A percentile compares a stretch with the other conserved stretches of the same genome.
Evolutionary conservation across 1,284 basidiomycete species (phyloP).

Genomic region (Papiliotrema flavescens): DNA sequence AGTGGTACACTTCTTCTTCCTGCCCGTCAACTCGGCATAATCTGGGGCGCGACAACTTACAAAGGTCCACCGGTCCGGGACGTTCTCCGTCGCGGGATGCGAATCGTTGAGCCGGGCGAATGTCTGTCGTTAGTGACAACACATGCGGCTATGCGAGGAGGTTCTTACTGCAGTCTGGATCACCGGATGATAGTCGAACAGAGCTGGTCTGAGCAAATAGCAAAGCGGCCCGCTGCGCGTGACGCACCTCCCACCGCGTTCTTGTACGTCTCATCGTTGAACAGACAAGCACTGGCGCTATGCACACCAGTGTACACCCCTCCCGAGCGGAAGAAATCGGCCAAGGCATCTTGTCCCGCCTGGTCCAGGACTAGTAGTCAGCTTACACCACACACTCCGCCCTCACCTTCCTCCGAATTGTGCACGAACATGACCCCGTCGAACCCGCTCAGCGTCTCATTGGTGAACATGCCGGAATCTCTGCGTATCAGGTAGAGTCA

Average conservation of each 20-base stretch:
- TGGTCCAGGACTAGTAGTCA: slow-evolving; percentile 58
- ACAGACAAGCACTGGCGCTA: slow-evolving; percentile 65
- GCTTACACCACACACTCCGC: neutral
- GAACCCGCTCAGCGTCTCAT: slow-evolving; percentile 57
- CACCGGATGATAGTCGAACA: slow-evolving; percentile 70
- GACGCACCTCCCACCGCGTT: slow-evolving; percentile 51
- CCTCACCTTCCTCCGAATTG: slow-evolving; percentile 62
- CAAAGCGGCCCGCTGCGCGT: neutral
- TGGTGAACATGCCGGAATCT: slow-evolving; percentile 59
- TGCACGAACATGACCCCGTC: slow-evolving; percentile 68
- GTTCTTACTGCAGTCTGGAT: slow-evolving; percentile 53
- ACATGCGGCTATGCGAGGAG: neutral
- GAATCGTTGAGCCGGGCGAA: slow-evolving; percentile 60
- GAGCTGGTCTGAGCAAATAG: slow-evolving; percentile 45
- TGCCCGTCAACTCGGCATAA: slow-evolving; percentile 6
- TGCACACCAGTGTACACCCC: slow-evolving; percentile 46
- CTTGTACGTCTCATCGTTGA: slow-evolving; percentile 63
- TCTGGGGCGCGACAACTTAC: slow-evolving; percentile 17
- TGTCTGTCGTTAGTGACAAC: slow-evolving; percentile 50
- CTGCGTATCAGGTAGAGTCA: slow-evolving; percentile 6
- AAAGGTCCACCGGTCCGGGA: slow-evolving; percentile 62
- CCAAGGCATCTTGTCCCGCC: slow-evolving; percentile 60
- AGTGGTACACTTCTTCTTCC: slow-evolving; percentile 61
- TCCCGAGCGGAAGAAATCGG: slow-evolving; percentile 59
- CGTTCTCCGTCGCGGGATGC: slow-evolving; percentile 63